Conservation (phyloP, 495 filamentous ascomycete species). For the Podospora tetraspora region DNA sequence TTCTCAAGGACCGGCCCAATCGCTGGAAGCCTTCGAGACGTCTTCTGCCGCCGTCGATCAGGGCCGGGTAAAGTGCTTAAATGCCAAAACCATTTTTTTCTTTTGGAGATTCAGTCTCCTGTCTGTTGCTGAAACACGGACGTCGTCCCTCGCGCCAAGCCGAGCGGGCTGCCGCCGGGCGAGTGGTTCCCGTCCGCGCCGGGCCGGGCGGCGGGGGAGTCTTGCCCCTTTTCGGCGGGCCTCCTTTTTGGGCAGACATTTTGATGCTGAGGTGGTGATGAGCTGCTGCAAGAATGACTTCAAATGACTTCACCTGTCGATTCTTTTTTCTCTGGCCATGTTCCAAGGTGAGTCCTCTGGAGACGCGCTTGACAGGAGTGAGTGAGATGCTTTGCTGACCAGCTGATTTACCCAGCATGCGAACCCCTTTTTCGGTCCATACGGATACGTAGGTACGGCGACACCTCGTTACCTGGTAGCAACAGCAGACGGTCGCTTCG, state of each 20-base stretch:
- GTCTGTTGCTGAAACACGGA: background rate
- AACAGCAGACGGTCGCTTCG: background rate
- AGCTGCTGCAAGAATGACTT: no score
- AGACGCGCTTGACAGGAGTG: background rate
- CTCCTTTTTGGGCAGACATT: background rate
- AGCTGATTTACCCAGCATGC: background rate
- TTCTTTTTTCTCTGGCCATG: background rate
- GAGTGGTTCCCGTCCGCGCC: background rate
- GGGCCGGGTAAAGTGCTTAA: conserved; percentile 3
- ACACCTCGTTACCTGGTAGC: background rate
- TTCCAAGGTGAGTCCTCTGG: background rate
- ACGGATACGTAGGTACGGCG: background rate
- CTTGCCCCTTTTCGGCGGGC: background rate
- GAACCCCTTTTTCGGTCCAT: background rate
- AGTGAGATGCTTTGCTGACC: background rate
- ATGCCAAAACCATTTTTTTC: background rate
- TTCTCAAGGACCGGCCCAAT: background rate
- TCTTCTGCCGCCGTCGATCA: conserved; percentile 11
- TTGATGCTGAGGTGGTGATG: background rate
- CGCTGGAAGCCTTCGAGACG: conserved; percentile 6
- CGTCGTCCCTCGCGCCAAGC: background rate
- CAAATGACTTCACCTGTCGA: no score
- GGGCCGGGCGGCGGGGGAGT: background rate
- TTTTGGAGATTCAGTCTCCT: background rate
- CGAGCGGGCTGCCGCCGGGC: background rate